phyloP scores from a whole-genome alignment of 352 stramenopile species.

The Phytopythium boreale region DNA sequence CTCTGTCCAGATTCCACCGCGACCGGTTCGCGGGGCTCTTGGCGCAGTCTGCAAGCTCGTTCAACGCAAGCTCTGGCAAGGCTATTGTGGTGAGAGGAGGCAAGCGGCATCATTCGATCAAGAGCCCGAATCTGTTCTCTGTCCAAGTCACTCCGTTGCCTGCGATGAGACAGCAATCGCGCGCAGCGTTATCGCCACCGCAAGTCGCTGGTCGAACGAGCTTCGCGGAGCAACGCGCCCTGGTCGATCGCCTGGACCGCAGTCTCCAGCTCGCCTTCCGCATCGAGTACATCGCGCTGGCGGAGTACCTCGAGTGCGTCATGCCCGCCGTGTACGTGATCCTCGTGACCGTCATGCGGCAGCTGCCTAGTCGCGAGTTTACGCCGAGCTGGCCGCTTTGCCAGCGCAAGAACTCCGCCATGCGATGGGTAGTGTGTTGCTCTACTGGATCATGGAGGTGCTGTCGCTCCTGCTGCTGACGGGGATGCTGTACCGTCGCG shows the following conservation, averaged over 20 bases:
- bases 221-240: background rate
- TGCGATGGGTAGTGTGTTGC: conserved; percentile 13
- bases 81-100: background rate
- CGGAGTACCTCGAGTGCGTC: conserved; percentile 34
- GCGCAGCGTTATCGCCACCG: no score
- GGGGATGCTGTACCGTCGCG: conserved; percentile 16
- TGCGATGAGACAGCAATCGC: background rate
- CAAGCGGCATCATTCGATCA: background rate
- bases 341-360: conserved; percentile 16
- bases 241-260: background rate
- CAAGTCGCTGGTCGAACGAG: background rate
- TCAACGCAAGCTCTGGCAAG: background rate
- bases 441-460: conserved; percentile 21
- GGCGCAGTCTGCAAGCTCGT: background rate
- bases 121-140: background rate
- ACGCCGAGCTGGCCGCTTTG: conserved; percentile 21
- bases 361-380: conserved; percentile 22
- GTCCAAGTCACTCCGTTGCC: background rate
- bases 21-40: background rate
- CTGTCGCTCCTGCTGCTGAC: conserved; percentile 20
- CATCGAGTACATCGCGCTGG: conserved; percentile 25
- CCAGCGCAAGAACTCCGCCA: background rate
- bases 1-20: background rate
- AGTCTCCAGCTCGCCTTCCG: background rate
- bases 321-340: conserved; percentile 30